A percentile compares a stretch with the other conserved stretches of the same genome.
Evolutionary conservation across 1,139 yeast genomes (phyloP).

Genomic region (Sugiyamaella paludigena): DNA sequence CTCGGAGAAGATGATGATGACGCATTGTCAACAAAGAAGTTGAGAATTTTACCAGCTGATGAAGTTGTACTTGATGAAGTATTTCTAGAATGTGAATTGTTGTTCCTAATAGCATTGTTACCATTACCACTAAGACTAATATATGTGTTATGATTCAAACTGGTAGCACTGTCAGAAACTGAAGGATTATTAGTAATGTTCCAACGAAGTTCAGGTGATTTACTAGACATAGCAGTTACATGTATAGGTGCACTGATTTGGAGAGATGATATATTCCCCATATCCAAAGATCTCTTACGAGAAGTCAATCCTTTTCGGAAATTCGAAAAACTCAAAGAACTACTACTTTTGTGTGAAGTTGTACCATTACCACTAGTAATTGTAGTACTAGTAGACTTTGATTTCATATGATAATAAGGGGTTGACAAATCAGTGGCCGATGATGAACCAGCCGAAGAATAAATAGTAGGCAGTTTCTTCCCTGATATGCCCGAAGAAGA

Average conservation of each 20-base stretch:
- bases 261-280: neutral
- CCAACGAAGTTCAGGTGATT: constrained; percentile 1
- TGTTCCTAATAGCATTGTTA: neutral
- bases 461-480: constrained; percentile 8
- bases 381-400: no score
- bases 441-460: neutral
- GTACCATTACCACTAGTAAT: neutral
- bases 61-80: constrained; percentile 6
- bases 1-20: neutral
- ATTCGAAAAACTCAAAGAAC: constrained; percentile 6
- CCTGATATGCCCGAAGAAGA: neutral
- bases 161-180: neutral
- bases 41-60: constrained; percentile 13
- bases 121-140: constrained; percentile 7
- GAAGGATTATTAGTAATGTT: neutral
- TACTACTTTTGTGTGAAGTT: constrained; percentile 2
- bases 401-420: neutral
- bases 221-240: neutral
- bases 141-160: constrained; percentile 4
- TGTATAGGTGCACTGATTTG: constrained; percentile 7
- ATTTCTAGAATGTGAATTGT: neutral
- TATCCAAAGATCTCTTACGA: constrained; percentile 4
- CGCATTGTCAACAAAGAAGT: constrained; percentile 14
- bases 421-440: neutral
- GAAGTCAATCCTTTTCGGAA: constrained; percentile 4